These are phyloP conservation scores for Colletotrichum simmondsii DNA, from an alignment of 2,329 filamentous ascomycete species.

Conservation along the genomic window DNA sequence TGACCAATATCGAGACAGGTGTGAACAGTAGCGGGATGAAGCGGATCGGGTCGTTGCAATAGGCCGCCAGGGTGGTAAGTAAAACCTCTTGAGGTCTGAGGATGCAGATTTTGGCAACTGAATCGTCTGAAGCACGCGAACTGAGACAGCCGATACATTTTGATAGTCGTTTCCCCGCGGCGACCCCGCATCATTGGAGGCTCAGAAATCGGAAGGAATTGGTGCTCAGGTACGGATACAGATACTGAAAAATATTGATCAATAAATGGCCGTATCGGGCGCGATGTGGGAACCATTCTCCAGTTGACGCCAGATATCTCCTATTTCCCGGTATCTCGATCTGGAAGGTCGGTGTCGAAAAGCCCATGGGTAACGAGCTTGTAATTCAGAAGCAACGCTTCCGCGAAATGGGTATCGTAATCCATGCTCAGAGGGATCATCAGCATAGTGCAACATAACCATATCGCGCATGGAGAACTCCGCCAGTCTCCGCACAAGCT, in stretches of 20 bases:
- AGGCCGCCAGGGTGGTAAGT: neutral
- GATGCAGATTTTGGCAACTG: neutral
- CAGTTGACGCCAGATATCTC: neutral
- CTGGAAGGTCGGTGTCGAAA: neutral
- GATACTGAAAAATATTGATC: neutral
- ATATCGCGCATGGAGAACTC: neutral
- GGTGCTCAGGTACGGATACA: neutral
- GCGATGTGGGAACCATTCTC: neutral
- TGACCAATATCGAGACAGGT: neutral
- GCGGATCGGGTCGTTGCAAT: neutral
- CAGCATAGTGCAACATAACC: neutral
- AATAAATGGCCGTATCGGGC: neutral
- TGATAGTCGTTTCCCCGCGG: neutral
- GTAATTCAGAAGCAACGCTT: neutral
- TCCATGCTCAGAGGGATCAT: neutral
- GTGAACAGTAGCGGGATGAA: neutral
- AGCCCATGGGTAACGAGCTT: neutral
- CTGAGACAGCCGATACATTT: neutral
- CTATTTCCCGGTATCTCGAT: neutral
- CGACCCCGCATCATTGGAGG: neutral
- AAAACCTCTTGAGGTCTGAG: neutral
- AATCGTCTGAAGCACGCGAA: neutral
- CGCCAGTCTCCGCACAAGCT: neutral
- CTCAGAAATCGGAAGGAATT: neutral
- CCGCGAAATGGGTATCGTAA: neutral